Evolutionary conservation across 495 filamentous ascomycete genomes (phyloP).

Genomic region (Cercophora sp.): DNA sequence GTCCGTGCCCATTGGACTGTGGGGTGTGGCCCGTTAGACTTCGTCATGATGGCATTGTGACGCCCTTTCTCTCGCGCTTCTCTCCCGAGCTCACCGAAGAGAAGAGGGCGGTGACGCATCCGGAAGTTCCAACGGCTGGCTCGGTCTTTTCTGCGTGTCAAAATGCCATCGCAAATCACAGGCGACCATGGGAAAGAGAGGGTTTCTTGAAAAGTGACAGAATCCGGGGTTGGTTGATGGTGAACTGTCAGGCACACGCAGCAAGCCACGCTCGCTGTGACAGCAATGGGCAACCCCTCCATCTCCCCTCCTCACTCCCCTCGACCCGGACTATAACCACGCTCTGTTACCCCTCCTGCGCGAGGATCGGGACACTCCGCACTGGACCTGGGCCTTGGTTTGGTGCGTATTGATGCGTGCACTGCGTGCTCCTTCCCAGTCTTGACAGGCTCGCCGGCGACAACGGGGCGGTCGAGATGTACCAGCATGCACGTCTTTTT

Average conservation of each 20-base stretch:
- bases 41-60: constrained; percentile 6
- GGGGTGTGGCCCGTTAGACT: too few relatives aligned
- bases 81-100: constrained; percentile 6
- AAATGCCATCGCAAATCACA: too few relatives aligned
- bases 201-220: not conserved
- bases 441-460: constrained; percentile 2
- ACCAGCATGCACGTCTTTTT: not conserved
- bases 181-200: too few relatives aligned
- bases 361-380: not conserved
- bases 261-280: not conserved
- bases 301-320: not conserved
- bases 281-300: not conserved
- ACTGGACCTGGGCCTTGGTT: not conserved
- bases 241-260: constrained; percentile 1
- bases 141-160: not conserved
- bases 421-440: not conserved
- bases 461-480: not conserved
- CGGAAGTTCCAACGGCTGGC: not conserved
- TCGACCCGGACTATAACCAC: not conserved
- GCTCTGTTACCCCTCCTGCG: not conserved
- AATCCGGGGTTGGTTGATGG: not conserved
- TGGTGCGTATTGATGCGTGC: not conserved
- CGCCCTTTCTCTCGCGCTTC: not conserved
- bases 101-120: not conserved
- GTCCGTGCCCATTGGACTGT: too few relatives aligned